A percentile compares a stretch with the other conserved stretches of the same genome.
Conservation (phyloP, 176 grass and related monocot genomes). For the Paspalum notatum region DNA sequence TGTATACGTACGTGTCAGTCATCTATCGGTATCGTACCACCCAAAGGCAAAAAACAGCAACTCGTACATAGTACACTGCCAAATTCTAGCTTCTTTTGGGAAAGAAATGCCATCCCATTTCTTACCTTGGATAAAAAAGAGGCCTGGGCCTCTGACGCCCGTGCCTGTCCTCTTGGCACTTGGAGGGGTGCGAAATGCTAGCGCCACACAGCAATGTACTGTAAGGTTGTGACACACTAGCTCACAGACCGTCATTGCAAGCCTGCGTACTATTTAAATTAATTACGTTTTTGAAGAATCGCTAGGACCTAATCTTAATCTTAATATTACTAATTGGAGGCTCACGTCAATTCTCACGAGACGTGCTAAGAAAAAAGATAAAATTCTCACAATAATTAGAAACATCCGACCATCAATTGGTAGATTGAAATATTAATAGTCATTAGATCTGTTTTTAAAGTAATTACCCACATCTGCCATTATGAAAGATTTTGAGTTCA, state of each 20-base stretch:
- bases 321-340: no score
- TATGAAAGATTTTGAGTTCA: no score
- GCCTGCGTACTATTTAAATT: neutral
- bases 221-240: neutral
- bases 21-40: neutral
- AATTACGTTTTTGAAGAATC: no score
- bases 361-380: no score
- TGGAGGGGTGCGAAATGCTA: slow-evolving; percentile 18
- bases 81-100: slow-evolving; percentile 36
- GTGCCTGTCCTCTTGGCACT: neutral
- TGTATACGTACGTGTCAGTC: neutral
- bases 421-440: no score
- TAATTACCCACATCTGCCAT: no score
- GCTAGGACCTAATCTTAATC: no score
- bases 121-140: slow-evolving; percentile 26
- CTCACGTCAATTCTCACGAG: no score
- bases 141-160: neutral
- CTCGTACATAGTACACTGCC: slow-evolving; percentile 36
- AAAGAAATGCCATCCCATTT: slow-evolving; percentile 31
- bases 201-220: neutral
- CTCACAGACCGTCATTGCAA: no score
- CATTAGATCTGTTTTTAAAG: no score
- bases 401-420: no score
- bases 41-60: slow-evolving; percentile 31
- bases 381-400: no score